Conservation (phyloP, 805 yeast species). For the Zygoascus bituminiphila region DNA sequence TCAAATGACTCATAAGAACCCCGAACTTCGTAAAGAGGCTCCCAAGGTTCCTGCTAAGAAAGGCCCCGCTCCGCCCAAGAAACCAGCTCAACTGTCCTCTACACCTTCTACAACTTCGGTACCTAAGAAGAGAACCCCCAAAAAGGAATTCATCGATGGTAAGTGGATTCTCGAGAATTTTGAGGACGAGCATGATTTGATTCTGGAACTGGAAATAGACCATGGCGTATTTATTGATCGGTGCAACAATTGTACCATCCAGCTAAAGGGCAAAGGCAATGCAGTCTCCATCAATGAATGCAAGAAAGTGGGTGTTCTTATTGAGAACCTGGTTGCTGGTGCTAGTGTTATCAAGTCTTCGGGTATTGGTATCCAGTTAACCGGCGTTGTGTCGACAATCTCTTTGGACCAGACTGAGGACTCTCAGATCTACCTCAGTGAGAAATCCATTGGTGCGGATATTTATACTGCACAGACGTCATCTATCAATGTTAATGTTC, state of each 20-base stretch:
- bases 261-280: slow-evolving; percentile 84
- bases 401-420: slow-evolving; percentile 84
- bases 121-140: slow-evolving; percentile 39
- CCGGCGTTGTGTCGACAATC: slow-evolving; percentile 75
- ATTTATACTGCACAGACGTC: slow-evolving; percentile 80
- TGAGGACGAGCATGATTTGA: slow-evolving; percentile 52
- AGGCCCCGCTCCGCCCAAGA: slow-evolving; percentile 74
- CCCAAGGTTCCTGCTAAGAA: slow-evolving; percentile 21
- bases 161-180: slow-evolving; percentile 85
- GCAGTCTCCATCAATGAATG: slow-evolving; percentile 76
- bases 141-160: slow-evolving; percentile 61
- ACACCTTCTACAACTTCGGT: no score
- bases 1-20: slow-evolving; percentile 90
- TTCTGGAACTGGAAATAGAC: slow-evolving; percentile 72
- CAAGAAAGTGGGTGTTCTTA: slow-evolving; percentile 61
- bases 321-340: slow-evolving; percentile 81
- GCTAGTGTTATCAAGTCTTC: slow-evolving; percentile 76
- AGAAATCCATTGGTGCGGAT: slow-evolving; percentile 64
- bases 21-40: slow-evolving; percentile 47
- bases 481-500: slow-evolving; percentile 76
- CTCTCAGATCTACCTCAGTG: slow-evolving; percentile 70
- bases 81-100: slow-evolving; percentile 53
- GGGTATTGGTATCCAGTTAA: slow-evolving; percentile 76
- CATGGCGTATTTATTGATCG: slow-evolving; percentile 87
- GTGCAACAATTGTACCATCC: slow-evolving; percentile 64